Base-by-base conservation (phyloP, 495 filamentous ascomycete genomes). In the Zalerion maritima region DNA sequence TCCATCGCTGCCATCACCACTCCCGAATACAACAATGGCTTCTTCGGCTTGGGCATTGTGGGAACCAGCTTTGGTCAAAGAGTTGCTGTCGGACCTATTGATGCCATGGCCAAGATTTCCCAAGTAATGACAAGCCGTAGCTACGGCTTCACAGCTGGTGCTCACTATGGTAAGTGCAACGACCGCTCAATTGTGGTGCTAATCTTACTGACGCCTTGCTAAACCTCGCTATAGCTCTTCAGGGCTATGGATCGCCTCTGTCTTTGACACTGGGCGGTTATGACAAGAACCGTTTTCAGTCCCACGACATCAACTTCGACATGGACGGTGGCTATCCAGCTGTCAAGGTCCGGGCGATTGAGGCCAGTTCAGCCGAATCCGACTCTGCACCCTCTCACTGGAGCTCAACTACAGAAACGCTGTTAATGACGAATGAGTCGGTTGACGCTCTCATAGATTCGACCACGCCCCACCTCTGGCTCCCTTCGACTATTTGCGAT, bases 61-160 rank as follows among this genome's bases (percentile, higher is more conserved):
- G 52, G 49, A 6, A 61, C 58, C 28, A 52, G 37, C 16, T 63
- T 66, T 23, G 45, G 49, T 16, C 24, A 40, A 15, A 52, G 52
- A 22, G 32, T 55, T n/a, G 45, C 45, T 17, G 8, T 35, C 2
- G 21, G 42, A 45, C 21, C 52, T 36, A 10, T 45, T 47, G 31
- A 49, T 55, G 34, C 38, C 19, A 28, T 35, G 16, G 47, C 37
- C n/a, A 38, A 50, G 21, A 45, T 42, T 18, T 47, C 50, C 7
- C 35, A 65, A 17, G 36, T 35, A 2, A 71, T 76, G 31, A 67
- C 71, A 15, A 75, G 69, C 29, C 57, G 73, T 24, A 72, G 63
- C 37, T 79, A 74, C 41, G 73, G 72, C 26, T 79, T 72, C 41
- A 78, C 75, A 4, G 72, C 75, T 24, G 75, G 75, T 2, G 73